A percentile compares a stretch with the other conserved stretches of the same genome.
Evolutionary conservation across 2,329 filamentous ascomycete genomes (phyloP).

Genomic region (Pyrenochaeta sp.): DNA sequence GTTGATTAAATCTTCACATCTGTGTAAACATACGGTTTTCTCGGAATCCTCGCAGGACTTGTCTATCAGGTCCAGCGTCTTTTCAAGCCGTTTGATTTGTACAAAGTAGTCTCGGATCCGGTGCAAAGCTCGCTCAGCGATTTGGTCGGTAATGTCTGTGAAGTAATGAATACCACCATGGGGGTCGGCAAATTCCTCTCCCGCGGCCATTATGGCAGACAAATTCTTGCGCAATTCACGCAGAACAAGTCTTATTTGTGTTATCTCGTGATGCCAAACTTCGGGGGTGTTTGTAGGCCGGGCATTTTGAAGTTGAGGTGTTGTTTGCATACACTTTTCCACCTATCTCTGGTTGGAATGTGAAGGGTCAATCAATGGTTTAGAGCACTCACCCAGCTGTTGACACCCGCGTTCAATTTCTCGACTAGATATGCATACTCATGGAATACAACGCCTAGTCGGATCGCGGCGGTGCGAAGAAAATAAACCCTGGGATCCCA

Average conservation of each 20-base stretch:
- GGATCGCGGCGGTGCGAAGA: constrained; percentile 5
- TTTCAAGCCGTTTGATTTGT: neutral
- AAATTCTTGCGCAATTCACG: neutral
- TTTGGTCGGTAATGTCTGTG: neutral
- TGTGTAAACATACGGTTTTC: constrained; percentile 1
- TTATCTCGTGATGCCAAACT: neutral
- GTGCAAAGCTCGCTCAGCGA: neutral
- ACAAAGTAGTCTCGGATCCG: neutral
- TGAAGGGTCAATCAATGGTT: too few relatives aligned
- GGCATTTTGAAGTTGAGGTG: neutral
- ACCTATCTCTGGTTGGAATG: too few relatives aligned
- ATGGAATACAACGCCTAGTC: constrained; percentile 1
- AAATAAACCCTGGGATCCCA: constrained; percentile 20
- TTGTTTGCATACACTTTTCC: too few relatives aligned
- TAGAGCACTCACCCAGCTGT: constrained; percentile 5
- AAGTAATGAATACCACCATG: neutral
- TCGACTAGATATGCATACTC: constrained; percentile 11
- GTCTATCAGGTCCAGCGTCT: neutral
- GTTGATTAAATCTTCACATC: neutral
- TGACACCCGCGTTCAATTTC: constrained; percentile 8
- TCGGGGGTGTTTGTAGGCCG: constrained; percentile 2
- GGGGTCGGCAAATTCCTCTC: neutral
- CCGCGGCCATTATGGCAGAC: neutral
- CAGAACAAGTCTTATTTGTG: neutral
- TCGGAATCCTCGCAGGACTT: constrained; percentile 1